A percentile compares a stretch with the other conserved stretches of the same genome.
These are phyloP conservation scores for Aureobasidium melanogenum DNA, from an alignment of 2,329 filamentous ascomycete species.

Conservation along the genomic window DNA sequence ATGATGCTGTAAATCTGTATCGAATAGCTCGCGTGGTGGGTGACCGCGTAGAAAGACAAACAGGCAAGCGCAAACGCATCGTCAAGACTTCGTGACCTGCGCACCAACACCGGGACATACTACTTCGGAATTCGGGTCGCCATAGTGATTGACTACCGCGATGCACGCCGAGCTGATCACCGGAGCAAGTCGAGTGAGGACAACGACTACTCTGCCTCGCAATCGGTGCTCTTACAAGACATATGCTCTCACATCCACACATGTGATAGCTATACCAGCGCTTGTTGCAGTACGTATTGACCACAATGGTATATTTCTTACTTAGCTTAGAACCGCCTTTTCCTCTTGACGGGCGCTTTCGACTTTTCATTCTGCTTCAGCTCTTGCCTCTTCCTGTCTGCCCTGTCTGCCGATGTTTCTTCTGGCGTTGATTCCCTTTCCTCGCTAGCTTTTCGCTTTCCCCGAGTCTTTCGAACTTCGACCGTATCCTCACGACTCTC, in stretches of 20 bases:
- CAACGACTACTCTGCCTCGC: no score
- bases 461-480: neutral
- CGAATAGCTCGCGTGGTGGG: neutral
- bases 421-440: neutral
- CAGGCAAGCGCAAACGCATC: neutral
- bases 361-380: constrained; percentile 46
- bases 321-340: constrained; percentile 41
- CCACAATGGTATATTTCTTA: neutral
- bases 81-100: neutral
- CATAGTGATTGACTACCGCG: neutral
- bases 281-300: neutral
- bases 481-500: neutral
- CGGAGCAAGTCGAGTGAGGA: no score
- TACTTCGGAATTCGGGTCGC: neutral
- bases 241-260: neutral
- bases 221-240: neutral
- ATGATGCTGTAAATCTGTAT: neutral
- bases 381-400: constrained; percentile 46
- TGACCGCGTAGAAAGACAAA: neutral
- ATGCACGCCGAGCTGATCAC: neutral
- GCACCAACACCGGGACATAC: neutral
- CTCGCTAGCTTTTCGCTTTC: constrained; percentile 6
- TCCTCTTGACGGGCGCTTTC: constrained; percentile 48
- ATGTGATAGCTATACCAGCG: neutral
- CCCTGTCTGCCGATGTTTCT: constrained; percentile 43